Conservation (phyloP, 2,329 filamentous ascomycete genomes). For the Rugonectria rugulosa region DNA sequence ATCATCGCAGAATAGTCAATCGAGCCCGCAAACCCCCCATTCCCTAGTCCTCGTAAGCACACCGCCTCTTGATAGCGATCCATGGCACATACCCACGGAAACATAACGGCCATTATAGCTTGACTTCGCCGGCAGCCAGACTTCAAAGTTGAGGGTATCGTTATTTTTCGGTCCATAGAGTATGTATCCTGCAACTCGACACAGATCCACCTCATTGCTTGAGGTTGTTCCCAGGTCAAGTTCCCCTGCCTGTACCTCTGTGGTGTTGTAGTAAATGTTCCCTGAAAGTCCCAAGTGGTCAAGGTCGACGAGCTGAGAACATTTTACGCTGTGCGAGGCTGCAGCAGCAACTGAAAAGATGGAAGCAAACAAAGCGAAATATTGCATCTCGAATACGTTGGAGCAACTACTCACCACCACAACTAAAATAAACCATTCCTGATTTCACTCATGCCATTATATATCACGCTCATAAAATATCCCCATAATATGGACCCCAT, state of each 20-base stretch:
- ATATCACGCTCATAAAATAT: no score
- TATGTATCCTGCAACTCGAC: background rate
- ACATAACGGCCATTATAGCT: slow-evolving; percentile 4
- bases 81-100: background rate
- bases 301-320: no score
- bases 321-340: no score
- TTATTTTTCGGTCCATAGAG: background rate
- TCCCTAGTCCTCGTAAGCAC: background rate
- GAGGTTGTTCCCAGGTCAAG: background rate
- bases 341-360: no score
- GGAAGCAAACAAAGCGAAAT: no score
- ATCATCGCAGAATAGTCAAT: slow-evolving; percentile 6
- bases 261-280: background rate
- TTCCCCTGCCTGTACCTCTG: background rate
- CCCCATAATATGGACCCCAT: no score
- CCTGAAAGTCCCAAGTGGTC: background rate
- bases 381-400: no score
- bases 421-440: no score
- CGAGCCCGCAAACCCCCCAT: slow-evolving; percentile 1
- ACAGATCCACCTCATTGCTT: background rate
- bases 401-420: no score
- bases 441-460: no score
- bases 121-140: slow-evolving; percentile 2
- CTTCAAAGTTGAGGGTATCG: background rate
- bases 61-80: no score